Evolutionary conservation across 2,329 filamentous ascomycete genomes (phyloP), one percentile per base, ranked within the genome.

Genomic region (Chaetoscypha palmicola): DNA sequence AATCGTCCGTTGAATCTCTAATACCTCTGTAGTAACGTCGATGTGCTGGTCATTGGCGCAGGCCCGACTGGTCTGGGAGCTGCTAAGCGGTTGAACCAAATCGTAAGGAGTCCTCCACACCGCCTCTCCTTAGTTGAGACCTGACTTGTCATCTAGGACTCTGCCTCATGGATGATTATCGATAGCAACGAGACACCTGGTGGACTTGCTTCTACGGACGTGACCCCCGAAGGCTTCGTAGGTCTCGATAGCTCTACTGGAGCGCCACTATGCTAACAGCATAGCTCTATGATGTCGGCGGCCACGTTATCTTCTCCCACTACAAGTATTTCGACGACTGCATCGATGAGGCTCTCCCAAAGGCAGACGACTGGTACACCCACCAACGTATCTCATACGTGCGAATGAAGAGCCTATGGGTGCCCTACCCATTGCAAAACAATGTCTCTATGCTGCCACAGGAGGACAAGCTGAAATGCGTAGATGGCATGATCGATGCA

Each of bases 251-350:
- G 11, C 22, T 38, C 17, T 3, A 30, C 19, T 16, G 28, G n/a
- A 39, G 17, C 26, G 32, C 34, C 48, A 46, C 23, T 36, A 50
- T 21, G 12, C 28, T 28, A 41, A 20, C 49, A 39, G 9, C 19
- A 33, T 33, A 95, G 91, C 80, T 98, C 61, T 98, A 96, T 78
- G 92, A 98, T 71, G 92, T 98, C 33, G 66, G 73, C 40, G 71
- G 72, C 31, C 70, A 62, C 38, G 65, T 78, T 46, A 64, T 74
- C 30, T 72, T 78, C 54, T 60, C 64, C 21, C 69, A 76, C 79
- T 98, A 98, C 84, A 96, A 96, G 74, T 98, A 98, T 81, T 98
- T 98, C 67, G 92, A 98, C 72, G 92, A 98, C 75, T 94, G 87
- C 74, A 83, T 98, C 65, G 79, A 97, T 67, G 92, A 98, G 76